phyloP scores from a whole-genome alignment of 129 eudicot genomes.

The Helianthus tuberosus region DNA sequence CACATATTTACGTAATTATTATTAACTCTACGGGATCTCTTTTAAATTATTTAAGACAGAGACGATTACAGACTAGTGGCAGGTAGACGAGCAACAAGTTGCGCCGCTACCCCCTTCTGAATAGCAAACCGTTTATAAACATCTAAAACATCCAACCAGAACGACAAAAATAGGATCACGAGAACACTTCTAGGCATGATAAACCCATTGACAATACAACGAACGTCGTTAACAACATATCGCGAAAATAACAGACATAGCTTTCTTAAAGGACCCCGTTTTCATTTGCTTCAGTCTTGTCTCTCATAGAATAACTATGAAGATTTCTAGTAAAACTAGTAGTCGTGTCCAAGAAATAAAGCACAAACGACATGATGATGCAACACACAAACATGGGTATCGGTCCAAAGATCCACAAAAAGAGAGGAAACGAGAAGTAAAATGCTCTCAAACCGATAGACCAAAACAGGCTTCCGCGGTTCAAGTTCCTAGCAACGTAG shows the following conservation, averaged over 20 bases:
- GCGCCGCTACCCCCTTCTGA: no score
- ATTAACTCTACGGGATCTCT: no score
- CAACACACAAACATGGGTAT: conserved; percentile 80
- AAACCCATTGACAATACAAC: not conserved
- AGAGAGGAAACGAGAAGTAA: conserved; percentile 85
- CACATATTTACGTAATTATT: no score
- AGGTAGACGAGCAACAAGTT: no score
- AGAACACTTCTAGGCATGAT: not conserved
- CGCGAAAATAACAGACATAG: not conserved
- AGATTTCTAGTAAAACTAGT: conserved; percentile 63
- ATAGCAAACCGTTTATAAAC: no score
- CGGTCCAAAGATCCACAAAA: conserved; percentile 89
- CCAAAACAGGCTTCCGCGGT: conserved; percentile 88
- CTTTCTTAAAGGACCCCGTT: conserved; percentile 18
- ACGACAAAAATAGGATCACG: not conserved
- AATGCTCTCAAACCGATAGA: conserved; percentile 87
- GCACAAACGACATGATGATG: conserved; percentile 54
- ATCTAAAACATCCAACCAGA: not conserved
- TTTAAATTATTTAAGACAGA: no score
- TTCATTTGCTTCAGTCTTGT: conserved; percentile 30
- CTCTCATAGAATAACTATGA: conserved; percentile 49
- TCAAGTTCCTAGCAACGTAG: conserved; percentile 65
- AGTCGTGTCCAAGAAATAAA: conserved; percentile 84
- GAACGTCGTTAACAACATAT: not conserved
- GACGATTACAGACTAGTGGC: no score